phyloP scores from a whole-genome alignment of 768 basidiomycete species.

The Russula lepida region DNA sequence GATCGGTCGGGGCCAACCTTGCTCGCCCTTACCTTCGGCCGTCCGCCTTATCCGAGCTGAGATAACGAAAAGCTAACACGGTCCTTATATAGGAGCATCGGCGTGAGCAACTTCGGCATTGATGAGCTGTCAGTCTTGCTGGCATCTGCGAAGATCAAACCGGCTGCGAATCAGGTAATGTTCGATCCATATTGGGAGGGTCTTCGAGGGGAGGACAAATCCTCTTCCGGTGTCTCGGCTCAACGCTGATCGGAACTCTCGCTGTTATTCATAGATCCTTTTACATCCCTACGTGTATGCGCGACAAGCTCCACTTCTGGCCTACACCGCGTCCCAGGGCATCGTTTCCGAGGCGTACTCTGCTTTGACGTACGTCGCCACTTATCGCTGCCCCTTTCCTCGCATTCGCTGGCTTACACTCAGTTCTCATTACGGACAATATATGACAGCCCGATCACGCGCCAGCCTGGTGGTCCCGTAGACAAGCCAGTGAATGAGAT shows the following conservation, averaged over 20 bases:
- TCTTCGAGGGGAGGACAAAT: too few species aligned
- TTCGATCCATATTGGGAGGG: background rate
- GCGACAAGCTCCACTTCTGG: conserved; percentile 45
- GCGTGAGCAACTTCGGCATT: conserved; percentile 61
- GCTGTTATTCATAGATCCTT: conserved; percentile 37
- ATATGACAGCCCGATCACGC: conserved; percentile 46
- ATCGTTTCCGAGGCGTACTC: conserved; percentile 72
- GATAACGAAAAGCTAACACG: background rate
- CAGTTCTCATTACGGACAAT: background rate
- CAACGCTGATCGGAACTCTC: background rate
- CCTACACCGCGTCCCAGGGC: conserved; percentile 45
- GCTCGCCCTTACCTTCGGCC: background rate
- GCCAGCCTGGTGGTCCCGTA: conserved; percentile 51
- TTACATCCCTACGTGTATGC: conserved; percentile 65
- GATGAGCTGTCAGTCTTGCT: conserved; percentile 47
- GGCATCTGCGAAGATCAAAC: conserved; percentile 51
- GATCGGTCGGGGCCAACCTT: background rate
- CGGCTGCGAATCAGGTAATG: conserved; percentile 58
- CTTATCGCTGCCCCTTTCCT: background rate
- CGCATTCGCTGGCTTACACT: background rate
- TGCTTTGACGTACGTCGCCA: conserved; percentile 42
- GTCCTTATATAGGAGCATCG: conserved; percentile 47
- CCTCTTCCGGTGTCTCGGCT: background rate
- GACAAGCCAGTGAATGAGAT: conserved; percentile 51
- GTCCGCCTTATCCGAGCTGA: background rate